phyloP scores from a whole-genome alignment of 2,329 filamentous ascomycete genomes.

The Fusarium sp. region DNA sequence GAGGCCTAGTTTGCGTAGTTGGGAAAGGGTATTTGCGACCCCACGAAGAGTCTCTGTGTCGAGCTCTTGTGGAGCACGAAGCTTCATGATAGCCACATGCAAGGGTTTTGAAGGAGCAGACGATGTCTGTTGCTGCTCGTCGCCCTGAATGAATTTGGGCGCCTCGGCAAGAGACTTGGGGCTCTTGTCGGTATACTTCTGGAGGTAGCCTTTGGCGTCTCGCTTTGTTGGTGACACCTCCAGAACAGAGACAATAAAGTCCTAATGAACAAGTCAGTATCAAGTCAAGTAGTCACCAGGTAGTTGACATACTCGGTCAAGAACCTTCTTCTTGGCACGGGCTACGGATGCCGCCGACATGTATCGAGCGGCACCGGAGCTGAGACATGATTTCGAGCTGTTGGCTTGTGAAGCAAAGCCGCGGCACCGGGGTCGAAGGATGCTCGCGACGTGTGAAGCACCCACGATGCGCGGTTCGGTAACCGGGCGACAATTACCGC shows the following conservation, averaged over 20 bases:
- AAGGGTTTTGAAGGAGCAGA: conserved; percentile 44
- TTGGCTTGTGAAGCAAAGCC: conserved; percentile 27
- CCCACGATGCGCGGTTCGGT: conserved; percentile 6
- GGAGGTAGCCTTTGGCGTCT: conserved; percentile 89
- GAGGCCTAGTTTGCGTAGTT: conserved; percentile 82
- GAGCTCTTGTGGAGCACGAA: conserved; percentile 75
- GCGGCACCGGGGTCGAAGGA: conserved; percentile 19
- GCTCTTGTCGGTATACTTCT: conserved; percentile 70
- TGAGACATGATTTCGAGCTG: conserved; percentile 20
- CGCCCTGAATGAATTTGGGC: conserved; percentile 51
- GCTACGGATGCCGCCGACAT: conserved; percentile 45
- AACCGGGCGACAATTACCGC: conserved; percentile 36
- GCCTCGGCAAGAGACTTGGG: conserved; percentile 38
- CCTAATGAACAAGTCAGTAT: conserved; percentile 56
- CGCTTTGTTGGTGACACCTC: conserved; percentile 90
- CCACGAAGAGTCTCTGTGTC: conserved; percentile 73
- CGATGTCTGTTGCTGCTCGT: conserved; percentile 18
- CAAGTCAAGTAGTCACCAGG: neutral
- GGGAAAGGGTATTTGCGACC: conserved; percentile 82
- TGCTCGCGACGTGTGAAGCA: conserved; percentile 8
- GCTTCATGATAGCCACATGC: conserved; percentile 83
- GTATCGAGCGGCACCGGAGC: conserved; percentile 36
- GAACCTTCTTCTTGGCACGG: conserved; percentile 45
- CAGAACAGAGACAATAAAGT: conserved; percentile 85
- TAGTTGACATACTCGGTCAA: conserved; percentile 45